Conservation (phyloP, 768 basidiomycete genomes). For the Mycena filopes region DNA sequence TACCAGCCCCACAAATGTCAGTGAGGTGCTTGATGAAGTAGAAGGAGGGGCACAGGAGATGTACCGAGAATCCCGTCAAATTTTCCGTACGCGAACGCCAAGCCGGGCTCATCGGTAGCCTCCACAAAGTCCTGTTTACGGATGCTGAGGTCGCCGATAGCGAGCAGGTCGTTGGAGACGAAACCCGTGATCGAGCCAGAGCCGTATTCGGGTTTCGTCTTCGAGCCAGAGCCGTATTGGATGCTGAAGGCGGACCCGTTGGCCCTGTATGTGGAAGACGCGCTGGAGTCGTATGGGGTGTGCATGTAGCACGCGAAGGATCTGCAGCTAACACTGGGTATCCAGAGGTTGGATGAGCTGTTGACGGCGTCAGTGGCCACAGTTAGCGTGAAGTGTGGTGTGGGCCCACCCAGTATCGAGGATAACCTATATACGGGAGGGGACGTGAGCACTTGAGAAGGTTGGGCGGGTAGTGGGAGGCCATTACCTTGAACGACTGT, state of each 20-base stretch:
- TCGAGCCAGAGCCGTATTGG: too few relatives aligned
- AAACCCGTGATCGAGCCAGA: constrained; percentile 97
- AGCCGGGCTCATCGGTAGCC: constrained; percentile 94
- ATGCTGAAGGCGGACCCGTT: constrained; percentile 91
- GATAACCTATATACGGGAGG: constrained; percentile 45
- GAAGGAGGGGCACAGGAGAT: background rate
- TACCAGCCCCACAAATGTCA: constrained; percentile 74
- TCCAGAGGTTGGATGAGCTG: constrained; percentile 94
- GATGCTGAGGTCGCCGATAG: constrained; percentile 86
- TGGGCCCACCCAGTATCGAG: constrained; percentile 87
- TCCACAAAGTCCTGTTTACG: constrained; percentile 90
- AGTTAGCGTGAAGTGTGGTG: background rate
- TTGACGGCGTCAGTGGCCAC: constrained; percentile 13
- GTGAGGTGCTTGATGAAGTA: constrained; percentile 1
- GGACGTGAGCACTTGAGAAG: too few relatives aligned
- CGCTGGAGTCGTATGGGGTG: constrained; percentile 83
- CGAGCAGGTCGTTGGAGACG: constrained; percentile 84
- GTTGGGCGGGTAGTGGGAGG: constrained; percentile 4
- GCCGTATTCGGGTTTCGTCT: too few relatives aligned
- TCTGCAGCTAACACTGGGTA: constrained; percentile 82
- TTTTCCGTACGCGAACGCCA: constrained; percentile 97
- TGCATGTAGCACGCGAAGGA: constrained; percentile 98
- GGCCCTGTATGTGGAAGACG: constrained; percentile 86
- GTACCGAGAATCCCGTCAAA: constrained; percentile 47
- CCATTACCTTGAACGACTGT: constrained; percentile 66